Percentiles rank a stretch among this genome's conserved stretches.
Evolutionary conservation across 331 rosid genomes (phyloP).

Genomic region (Dryas integrifolia): DNA sequence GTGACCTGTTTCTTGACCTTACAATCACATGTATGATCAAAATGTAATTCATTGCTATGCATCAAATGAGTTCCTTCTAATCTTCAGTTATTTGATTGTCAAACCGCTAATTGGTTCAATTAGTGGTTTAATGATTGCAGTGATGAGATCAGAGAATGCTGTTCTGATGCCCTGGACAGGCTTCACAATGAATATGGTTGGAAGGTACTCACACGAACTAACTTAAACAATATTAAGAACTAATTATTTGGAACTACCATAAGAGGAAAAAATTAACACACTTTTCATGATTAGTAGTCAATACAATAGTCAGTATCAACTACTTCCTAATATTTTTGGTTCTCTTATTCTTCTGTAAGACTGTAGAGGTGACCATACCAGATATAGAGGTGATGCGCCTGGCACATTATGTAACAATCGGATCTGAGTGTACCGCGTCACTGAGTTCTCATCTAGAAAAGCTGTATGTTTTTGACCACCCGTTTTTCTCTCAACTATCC

Average conservation of each 20-base stretch:
- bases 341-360: constrained; percentile 40
- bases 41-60: constrained; percentile 4
- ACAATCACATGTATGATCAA: not conserved
- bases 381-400: constrained; percentile 87
- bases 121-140: constrained; percentile 97
- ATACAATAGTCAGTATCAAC: not conserved
- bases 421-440: constrained; percentile 67
- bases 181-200: constrained; percentile 66
- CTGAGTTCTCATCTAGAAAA: constrained; percentile 49
- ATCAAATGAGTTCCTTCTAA: constrained; percentile 1
- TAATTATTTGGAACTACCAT: too few relatives aligned
- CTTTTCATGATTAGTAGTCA: not conserved
- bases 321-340: constrained; percentile 13
- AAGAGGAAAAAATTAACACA: too few relatives aligned
- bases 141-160: constrained; percentile 66
- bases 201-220: constrained; percentile 49
- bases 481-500: constrained; percentile 9
- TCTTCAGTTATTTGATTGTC: constrained; percentile 20
- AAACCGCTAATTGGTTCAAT: constrained; percentile 66
- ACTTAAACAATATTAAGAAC: too few relatives aligned
- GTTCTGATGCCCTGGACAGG: constrained; percentile 57
- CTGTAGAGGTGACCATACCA: constrained; percentile 74
- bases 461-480: constrained; percentile 41
- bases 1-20: constrained; percentile 17
- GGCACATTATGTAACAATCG: constrained; percentile 88